Evolutionary conservation across 768 basidiomycete genomes (phyloP).

Genomic region (Coprinopsis marcescibilis): DNA sequence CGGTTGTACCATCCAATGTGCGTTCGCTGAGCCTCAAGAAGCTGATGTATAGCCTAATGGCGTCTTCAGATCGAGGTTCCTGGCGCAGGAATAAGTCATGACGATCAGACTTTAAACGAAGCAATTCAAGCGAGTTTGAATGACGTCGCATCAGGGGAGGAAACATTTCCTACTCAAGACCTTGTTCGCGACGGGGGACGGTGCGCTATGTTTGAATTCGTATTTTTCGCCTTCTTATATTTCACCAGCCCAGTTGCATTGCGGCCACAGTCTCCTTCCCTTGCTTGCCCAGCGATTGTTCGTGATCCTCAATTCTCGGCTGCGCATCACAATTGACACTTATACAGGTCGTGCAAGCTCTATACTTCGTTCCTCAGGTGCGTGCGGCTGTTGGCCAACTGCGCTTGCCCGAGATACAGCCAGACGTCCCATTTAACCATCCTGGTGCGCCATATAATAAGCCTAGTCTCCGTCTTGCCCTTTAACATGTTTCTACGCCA

Average conservation of each 20-base stretch:
- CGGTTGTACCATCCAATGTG: conserved; percentile 66
- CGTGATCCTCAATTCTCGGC: conserved; percentile 13
- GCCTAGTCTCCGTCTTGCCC: background rate
- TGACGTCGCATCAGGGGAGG: conserved; percentile 43
- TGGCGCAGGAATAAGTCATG: conserved; percentile 34
- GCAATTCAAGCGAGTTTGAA: conserved; percentile 70
- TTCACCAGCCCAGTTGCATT: conserved; percentile 60
- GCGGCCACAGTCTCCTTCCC: conserved; percentile 45
- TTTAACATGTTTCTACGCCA: conserved; percentile 17
- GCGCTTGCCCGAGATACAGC: conserved; percentile 24
- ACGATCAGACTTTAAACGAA: conserved; percentile 59
- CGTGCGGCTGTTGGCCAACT: conserved; percentile 35
- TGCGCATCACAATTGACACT: conserved; percentile 1
- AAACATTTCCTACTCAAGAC: conserved; percentile 47
- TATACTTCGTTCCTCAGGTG: conserved; percentile 71
- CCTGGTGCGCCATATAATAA: conserved; percentile 20
- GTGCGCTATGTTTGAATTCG: conserved; percentile 29
- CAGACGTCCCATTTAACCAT: conserved; percentile 17
- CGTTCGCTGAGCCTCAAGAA: conserved; percentile 14
- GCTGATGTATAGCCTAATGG: conserved; percentile 22
- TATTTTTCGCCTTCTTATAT: background rate
- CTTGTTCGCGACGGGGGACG: conserved; percentile 50
- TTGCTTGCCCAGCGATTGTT: conserved; percentile 59
- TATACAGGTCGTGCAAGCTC: conserved; percentile 43
- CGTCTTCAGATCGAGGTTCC: conserved; percentile 25